These are phyloP conservation scores for Hypoxylon fragiforme DNA, from an alignment of 495 filamentous ascomycete species.

Conservation along the genomic window DNA sequence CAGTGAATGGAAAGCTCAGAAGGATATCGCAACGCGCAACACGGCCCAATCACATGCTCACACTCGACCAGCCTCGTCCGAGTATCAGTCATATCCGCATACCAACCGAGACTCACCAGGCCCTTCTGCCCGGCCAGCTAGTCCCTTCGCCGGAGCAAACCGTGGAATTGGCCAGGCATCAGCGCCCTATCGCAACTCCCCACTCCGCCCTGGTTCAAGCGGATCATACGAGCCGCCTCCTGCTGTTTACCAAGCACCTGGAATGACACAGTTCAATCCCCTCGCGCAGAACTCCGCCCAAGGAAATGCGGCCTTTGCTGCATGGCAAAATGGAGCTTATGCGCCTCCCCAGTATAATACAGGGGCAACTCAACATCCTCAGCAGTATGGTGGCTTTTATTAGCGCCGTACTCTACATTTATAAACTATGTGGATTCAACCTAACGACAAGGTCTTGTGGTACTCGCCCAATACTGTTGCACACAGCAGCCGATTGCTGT, in stretches of 20 bases:
- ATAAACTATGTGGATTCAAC: background rate
- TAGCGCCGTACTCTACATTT: background rate
- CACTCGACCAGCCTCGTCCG: constrained; percentile 41
- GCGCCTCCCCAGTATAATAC: constrained; percentile 10
- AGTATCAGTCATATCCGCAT: constrained; percentile 38
- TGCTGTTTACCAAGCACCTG: constrained; percentile 35
- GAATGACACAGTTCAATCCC: constrained; percentile 29
- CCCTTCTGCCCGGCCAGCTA: constrained; percentile 42
- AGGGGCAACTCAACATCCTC: constrained; percentile 12
- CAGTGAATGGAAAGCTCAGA: constrained; percentile 46
- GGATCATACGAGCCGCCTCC: constrained; percentile 52
- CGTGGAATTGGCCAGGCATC: constrained; percentile 36
- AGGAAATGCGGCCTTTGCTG: constrained; percentile 22
- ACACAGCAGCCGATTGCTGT: too few species aligned
- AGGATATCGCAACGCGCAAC: constrained; percentile 13
- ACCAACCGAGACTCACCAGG: constrained; percentile 45
- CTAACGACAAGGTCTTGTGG: background rate
- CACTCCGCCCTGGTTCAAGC: constrained; percentile 47
- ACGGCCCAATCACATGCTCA: constrained; percentile 36
- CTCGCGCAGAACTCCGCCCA: constrained; percentile 19
- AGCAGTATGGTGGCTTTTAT: constrained; percentile 33
- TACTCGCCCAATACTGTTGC: background rate
- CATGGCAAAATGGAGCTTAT: constrained; percentile 30
- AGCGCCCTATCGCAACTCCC: constrained; percentile 47
- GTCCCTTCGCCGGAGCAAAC: constrained; percentile 39